These are phyloP conservation scores for Debaryomycetaceae sp. DNA, from an alignment of 1,139 yeast species.

Conservation along the genomic window DNA sequence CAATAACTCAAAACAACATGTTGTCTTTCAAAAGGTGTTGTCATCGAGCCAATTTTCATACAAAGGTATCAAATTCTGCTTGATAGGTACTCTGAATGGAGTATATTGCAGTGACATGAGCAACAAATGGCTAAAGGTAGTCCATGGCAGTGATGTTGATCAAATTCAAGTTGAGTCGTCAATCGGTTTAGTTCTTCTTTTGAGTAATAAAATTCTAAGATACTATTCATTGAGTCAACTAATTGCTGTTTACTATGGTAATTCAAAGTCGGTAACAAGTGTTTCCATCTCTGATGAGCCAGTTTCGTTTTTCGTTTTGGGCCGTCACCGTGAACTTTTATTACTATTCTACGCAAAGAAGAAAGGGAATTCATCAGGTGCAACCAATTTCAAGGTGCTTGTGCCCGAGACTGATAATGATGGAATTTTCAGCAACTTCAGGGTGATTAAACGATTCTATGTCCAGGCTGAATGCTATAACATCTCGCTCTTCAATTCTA, in stretches of 20 bases:
- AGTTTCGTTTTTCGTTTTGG: conserved; percentile 54
- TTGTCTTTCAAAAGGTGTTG: conserved; percentile 26
- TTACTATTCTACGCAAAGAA: conserved; percentile 55
- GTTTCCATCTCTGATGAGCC: conserved; percentile 37
- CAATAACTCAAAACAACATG: conserved; percentile 17
- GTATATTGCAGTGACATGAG: conserved; percentile 49
- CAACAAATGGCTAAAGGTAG: conserved; percentile 59
- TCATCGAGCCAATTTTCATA: conserved; percentile 26
- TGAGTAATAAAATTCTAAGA: conserved; percentile 57
- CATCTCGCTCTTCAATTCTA: conserved; percentile 55
- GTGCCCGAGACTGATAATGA: conserved; percentile 50
- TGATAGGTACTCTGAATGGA: conserved; percentile 36
- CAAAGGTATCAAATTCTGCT: conserved; percentile 21
- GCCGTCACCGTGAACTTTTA: conserved; percentile 57
- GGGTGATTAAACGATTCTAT: conserved; percentile 46
- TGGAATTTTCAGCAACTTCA: conserved; percentile 49
- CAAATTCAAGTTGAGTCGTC: conserved; percentile 60
- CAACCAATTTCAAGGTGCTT: conserved; percentile 50
- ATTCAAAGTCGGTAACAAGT: conserved; percentile 26
- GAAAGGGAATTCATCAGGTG: conserved; percentile 42
- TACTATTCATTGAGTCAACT: conserved; percentile 56
- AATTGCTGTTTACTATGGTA: conserved; percentile 37
- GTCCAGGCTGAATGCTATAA: conserved; percentile 55
- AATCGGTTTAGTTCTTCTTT: conserved; percentile 54
- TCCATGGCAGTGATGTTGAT: conserved; percentile 52